phyloP scores from a whole-genome alignment of 768 basidiomycete species.

The Candolleomyces eurysporus region DNA sequence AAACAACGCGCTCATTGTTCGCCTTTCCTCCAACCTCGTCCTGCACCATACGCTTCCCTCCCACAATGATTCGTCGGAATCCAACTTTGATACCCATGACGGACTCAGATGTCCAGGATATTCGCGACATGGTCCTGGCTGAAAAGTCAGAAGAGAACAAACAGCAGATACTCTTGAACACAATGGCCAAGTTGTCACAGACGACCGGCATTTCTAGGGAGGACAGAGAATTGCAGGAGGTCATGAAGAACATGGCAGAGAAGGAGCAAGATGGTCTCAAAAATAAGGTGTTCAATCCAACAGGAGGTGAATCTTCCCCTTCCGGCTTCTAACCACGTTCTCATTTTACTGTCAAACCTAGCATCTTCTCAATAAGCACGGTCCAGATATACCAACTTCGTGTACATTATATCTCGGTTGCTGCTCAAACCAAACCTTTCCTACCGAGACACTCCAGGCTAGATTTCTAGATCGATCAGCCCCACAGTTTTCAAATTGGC shows the following conservation, averaged over 20 bases:
- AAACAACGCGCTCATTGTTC: background rate
- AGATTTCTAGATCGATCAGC: background rate
- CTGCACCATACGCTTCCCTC: background rate
- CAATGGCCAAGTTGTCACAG: slow-evolving; percentile 47
- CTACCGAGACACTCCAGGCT: too few species aligned
- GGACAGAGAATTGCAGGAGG: slow-evolving; percentile 27
- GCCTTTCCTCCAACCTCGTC: slow-evolving; percentile 7
- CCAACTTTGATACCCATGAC: slow-evolving; percentile 77
- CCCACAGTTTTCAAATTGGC: background rate
- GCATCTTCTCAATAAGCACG: too few species aligned
- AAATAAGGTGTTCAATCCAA: background rate
- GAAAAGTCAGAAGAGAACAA: slow-evolving; percentile 41
- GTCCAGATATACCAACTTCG: too few species aligned
- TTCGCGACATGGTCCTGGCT: slow-evolving; percentile 57
- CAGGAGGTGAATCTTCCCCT: background rate
- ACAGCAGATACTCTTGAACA: slow-evolving; percentile 40
- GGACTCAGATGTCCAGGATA: slow-evolving; percentile 76
- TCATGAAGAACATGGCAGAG: slow-evolving; percentile 18
- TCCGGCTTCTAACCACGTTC: too few species aligned
- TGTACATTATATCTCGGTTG: too few species aligned
- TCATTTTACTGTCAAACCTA: too few species aligned
- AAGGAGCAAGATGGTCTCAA: slow-evolving; percentile 19
- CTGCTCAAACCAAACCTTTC: too few species aligned
- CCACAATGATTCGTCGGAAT: slow-evolving; percentile 67
- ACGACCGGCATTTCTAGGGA: slow-evolving; percentile 27